Percentiles rank a stretch among this genome's conserved stretches.
Evolutionary conservation across 176 grass and related monocot genomes (phyloP).

Genomic region (Bolboschoenus planiculmis): DNA sequence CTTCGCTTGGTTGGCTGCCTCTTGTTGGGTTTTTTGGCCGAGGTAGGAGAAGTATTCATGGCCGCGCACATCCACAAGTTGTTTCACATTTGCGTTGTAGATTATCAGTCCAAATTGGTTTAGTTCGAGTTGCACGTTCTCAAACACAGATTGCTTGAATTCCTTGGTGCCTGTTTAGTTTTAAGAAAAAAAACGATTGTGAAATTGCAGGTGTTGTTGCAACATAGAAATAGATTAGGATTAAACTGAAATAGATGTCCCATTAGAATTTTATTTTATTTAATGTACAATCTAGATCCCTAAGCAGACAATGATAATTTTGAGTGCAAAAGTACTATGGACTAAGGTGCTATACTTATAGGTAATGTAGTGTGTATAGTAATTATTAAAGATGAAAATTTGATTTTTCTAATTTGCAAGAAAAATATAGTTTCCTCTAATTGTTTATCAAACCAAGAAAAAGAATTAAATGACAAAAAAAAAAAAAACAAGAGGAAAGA

Average conservation of each 20-base stretch:
- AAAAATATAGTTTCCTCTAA: background rate
- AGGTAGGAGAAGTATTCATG: constrained; percentile 82
- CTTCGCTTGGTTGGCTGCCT: constrained; percentile 69
- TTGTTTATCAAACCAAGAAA: too few species aligned
- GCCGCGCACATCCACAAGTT: constrained; percentile 31
- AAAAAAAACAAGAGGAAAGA: too few species aligned
- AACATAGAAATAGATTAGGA: background rate
- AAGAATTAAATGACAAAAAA: too few species aligned
- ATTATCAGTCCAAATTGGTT: constrained; percentile 53
- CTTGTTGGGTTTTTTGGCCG: constrained; percentile 75
- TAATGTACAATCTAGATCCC: background rate
- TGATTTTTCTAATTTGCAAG: background rate
- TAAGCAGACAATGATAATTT: background rate
- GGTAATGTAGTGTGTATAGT: background rate
- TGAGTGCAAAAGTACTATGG: background rate
- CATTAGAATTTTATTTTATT: background rate
- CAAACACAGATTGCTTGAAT: constrained; percentile 41
- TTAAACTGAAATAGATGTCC: background rate
- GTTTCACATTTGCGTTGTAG: constrained; percentile 51
- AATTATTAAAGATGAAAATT: background rate
- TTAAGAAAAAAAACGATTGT: background rate
- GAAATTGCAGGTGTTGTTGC: background rate
- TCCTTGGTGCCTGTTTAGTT: constrained; percentile 33
- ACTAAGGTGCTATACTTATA: background rate
- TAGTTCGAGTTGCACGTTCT: constrained; percentile 40